A percentile compares a stretch with the other conserved stretches of the same genome.
Conservation (phyloP, 78 protist species). For the Dictyostelium firmibasis region DNA sequence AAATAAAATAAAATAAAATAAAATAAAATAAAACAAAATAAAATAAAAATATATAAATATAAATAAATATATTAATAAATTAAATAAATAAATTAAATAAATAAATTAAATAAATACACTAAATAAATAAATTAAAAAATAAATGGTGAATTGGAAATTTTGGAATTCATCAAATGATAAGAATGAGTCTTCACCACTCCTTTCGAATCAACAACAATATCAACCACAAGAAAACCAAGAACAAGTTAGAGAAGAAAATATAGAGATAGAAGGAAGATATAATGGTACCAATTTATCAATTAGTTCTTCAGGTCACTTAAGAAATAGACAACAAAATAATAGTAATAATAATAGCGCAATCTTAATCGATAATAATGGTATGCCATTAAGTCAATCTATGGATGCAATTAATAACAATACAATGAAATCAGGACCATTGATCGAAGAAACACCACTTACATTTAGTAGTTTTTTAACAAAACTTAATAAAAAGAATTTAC, state of each 20-base stretch:
- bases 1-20: too few species aligned
- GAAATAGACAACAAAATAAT: background rate
- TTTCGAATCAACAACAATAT: background rate
- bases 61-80: too few species aligned
- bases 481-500: background rate
- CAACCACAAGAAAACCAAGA: background rate
- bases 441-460: slow-evolving; percentile 62
- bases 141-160: slow-evolving; percentile 23
- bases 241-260: background rate
- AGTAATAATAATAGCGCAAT: background rate
- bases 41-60: too few species aligned
- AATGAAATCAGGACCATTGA: background rate
- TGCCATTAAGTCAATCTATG: slow-evolving; percentile 4
- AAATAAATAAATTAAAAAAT: background rate
- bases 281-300: background rate
- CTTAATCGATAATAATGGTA: background rate
- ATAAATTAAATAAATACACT: too few species aligned
- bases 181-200: background rate
- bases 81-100: too few species aligned
- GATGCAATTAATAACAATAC: background rate
- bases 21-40: too few species aligned
- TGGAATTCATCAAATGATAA: background rate
- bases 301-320: background rate
- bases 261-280: background rate
- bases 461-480: slow-evolving; percentile 32